Evolutionary conservation across 345 rosid genomes (phyloP), one percentile per base, ranked within the genome.

Genomic region (Pugionium dolabratum): DNA sequence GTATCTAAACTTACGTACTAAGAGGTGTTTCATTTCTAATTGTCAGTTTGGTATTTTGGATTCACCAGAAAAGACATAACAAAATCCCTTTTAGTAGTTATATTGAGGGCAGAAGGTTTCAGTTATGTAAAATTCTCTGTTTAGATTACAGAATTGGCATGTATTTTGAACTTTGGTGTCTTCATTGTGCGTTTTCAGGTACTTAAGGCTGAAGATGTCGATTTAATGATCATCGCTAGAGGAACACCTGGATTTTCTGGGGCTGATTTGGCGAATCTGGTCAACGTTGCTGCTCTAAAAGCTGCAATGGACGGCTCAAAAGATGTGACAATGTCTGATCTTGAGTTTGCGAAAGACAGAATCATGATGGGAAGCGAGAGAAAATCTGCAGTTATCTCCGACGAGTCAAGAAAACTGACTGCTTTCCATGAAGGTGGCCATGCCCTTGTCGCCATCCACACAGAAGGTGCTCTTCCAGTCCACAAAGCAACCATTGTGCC

Each of bases 371-470:
- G 97, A 63, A 94, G 97, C 54, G 99, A 94, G 70, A 76, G 99
- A 52, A 94, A 94, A 70, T 94, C 97, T 1, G 95, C 95, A 33
- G 96, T 91, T 60, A 88, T 89, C 29, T 91, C 99, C 2, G 85
- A 85, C 0, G 95, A 89, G 76, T 82, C 94, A 11, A 67, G 93
- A 18, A 85, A 59, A 69, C 66, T 81, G 30, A 95, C 96, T 5
- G 97, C 99, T 54, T 95, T 84, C 77, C 99, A 95, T 52, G 99
- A 95, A 84, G 93, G 90, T 49, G 99, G 97, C 6, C 99, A 94
- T 81, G 99, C 99, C 43, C 89, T 94, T 54, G 97, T 94, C 33
- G 97, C 99, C 32, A 71, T 88, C 56, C 85, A 88, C 76, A 85
- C 96, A 33, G 96, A 88, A 1, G 97, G 95, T 7, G 97, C 97